Percentiles rank a stretch among this genome's conserved stretches.
Evolutionary conservation across 2,329 filamentous ascomycete species (phyloP).

Genomic region (Tothia fuscella): DNA sequence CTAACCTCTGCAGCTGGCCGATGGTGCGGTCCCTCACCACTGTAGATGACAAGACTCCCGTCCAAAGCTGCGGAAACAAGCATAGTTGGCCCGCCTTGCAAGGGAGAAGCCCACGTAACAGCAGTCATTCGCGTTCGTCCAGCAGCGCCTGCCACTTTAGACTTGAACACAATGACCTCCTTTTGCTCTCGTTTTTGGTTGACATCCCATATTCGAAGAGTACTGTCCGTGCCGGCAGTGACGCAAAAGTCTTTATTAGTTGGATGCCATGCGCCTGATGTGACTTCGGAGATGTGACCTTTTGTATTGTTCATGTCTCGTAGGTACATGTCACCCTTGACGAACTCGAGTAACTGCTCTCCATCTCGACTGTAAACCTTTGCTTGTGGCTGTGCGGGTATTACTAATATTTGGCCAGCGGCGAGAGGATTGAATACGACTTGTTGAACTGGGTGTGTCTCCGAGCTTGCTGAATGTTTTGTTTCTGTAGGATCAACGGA

Average conservation of each 20-base stretch:
- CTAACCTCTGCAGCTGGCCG: conserved; percentile 72
- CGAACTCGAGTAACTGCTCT: conserved; percentile 72
- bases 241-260: conserved; percentile 73
- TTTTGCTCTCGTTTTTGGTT: conserved; percentile 84
- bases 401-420: conserved; percentile 69
- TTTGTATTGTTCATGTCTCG: conserved; percentile 97
- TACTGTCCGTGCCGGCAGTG: conserved; percentile 90
- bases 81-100: conserved; percentile 65
- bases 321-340: conserved; percentile 97
- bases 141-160: conserved; percentile 72
- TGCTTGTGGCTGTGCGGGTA: conserved; percentile 81
- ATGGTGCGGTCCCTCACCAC: conserved; percentile 73
- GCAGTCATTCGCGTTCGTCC: conserved; percentile 90
- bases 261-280: conserved; percentile 83
- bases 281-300: conserved; percentile 86
- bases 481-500: conserved; percentile 67
- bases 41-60: conserved; percentile 84
- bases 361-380: conserved; percentile 85
- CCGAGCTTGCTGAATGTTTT: conserved; percentile 57
- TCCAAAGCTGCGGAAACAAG: conserved; percentile 77
- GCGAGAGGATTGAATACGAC: conserved; percentile 76
- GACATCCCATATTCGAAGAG: conserved; percentile 90
- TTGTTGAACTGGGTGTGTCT: conserved; percentile 80
- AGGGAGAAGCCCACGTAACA: conserved; percentile 69
- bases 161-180: conserved; percentile 93